Base-by-base conservation (phyloP, 2,329 filamentous ascomycete genomes). In the Lasiodiplodia sp. region DNA sequence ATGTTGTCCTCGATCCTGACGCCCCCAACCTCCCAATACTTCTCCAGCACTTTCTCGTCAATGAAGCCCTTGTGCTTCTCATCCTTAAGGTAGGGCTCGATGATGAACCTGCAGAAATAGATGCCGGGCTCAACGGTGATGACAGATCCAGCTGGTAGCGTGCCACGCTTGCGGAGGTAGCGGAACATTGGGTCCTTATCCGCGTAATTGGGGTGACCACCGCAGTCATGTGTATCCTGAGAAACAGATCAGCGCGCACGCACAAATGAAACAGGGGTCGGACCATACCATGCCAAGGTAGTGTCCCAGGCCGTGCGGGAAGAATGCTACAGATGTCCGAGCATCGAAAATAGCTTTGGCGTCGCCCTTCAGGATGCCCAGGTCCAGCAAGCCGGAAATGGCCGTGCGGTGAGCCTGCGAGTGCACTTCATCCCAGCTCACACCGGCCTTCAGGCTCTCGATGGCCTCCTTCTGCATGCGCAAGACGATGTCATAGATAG, bases 41-140 rank as follows among this genome's bases (percentile, higher is more conserved):
- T 83, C 70, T 90, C 88, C 60, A 96, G 80, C 5, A 90, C 85
- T 5, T 84, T 83, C 72, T 83, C 82, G 79, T 94, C 86, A 74
- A 96, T 90, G 73, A 87, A 92, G 69, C 85, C 84, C 49, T 84
- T 83, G 76, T 91, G 88, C 68, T 83, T 81, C 69, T 87, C 84
- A 64, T 86, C 83, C 73, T 91, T 84, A 76, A 92, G 87, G 76
- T 89, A 90, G 23, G 87, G 87, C 80, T 93, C 87, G 69, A 94
- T 87, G 71, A 92, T 93, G 67, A 88, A 90, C 44, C 86, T 85
- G 77, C 90, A 91, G 80, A 94, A 94, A 79, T 94, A 94, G 49
- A 90, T 90, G 23, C 96, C 96, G 14, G 96, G 96, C 83, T 99
- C 96, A 49, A 98, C 95, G 0, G 96, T 99, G 66, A 99, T 90